Evolutionary conservation across 495 filamentous ascomycete genomes (phyloP).

Genomic region (Bacidia gigantensis): DNA sequence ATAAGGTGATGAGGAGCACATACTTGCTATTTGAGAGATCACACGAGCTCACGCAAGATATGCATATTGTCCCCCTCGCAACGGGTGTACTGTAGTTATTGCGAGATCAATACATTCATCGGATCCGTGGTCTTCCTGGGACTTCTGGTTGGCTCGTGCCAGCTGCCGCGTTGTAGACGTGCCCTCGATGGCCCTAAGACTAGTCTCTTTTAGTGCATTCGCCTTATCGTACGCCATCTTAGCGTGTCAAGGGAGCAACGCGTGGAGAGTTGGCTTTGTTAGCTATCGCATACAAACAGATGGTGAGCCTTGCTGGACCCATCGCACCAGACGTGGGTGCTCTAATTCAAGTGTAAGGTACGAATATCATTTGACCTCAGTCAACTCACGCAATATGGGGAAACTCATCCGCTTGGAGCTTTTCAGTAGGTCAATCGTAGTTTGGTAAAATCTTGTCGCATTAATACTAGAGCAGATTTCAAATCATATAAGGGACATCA

Average conservation of each 20-base stretch:
- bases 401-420: constrained; percentile 92
- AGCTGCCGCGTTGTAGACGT: too few relatives aligned
- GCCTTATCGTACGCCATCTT: neutral
- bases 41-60: too few relatives aligned
- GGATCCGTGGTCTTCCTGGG: neutral
- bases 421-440: constrained; percentile 46
- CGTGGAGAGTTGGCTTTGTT: too few relatives aligned
- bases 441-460: constrained; percentile 19
- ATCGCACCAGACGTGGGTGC: too few relatives aligned
- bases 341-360: too few relatives aligned
- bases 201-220: neutral
- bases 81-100: too few relatives aligned
- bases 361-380: too few relatives aligned
- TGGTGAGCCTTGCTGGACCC: too few relatives aligned
- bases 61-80: too few relatives aligned
- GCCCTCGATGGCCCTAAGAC: neutral
- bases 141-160: neutral
- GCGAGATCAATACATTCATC: neutral
- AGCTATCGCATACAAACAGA: too few relatives aligned
- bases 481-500: constrained; percentile 99
- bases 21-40: too few relatives aligned
- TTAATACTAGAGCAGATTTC: constrained; percentile 52
- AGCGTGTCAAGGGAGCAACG: neutral
- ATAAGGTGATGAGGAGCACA: too few relatives aligned
- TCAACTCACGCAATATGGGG: constrained; percentile 42